Evolutionary conservation across 805 yeast genomes (phyloP).

Genomic region (Yarrowia divulgata): DNA sequence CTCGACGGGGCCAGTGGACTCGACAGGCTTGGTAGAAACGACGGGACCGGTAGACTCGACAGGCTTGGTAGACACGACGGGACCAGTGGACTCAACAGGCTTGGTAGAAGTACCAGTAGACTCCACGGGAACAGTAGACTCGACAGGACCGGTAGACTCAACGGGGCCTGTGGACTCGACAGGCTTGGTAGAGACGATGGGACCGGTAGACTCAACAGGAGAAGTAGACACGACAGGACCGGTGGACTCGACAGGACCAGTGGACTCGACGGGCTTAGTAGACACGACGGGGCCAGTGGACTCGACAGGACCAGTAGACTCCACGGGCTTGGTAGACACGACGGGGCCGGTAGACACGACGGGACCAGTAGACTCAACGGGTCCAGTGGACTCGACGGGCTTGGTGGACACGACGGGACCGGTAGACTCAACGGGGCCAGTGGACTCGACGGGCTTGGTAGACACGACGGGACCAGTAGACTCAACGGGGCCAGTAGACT

Average conservation of each 20-base stretch:
- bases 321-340: background rate
- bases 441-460: too few species aligned
- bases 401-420: too few species aligned
- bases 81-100: too few species aligned
- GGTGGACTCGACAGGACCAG: background rate
- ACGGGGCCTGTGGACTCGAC: background rate
- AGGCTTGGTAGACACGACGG: too few species aligned
- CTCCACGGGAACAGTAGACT: background rate
- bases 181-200: background rate
- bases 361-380: too few species aligned
- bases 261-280: background rate
- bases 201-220: background rate
- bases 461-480: too few species aligned
- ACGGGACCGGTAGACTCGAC: too few species aligned
- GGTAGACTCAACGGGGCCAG: too few species aligned
- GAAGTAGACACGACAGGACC: background rate
- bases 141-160: background rate
- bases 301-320: background rate
- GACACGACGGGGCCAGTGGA: too few species aligned
- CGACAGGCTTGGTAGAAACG: background rate
- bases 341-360: background rate
- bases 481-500: too few species aligned
- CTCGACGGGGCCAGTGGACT: background rate
- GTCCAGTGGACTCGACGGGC: too few species aligned
- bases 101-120: background rate